These are phyloP conservation scores for Glonium stellatum DNA, from an alignment of 495 filamentous ascomycete genomes.

Conservation along the genomic window DNA sequence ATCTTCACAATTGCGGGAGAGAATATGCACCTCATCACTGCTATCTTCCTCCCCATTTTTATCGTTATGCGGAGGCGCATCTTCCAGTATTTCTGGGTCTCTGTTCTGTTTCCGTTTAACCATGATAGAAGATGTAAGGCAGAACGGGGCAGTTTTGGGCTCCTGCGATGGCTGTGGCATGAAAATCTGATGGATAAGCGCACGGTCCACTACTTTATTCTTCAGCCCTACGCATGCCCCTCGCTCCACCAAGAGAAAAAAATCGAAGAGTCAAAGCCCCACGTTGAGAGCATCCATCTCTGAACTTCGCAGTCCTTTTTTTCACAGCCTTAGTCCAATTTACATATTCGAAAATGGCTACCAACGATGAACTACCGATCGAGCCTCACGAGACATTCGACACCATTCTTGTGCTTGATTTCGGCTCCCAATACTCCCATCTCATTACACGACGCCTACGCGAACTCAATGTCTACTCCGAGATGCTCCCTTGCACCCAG, in stretches of 20 bases:
- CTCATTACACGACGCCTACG: conserved; percentile 71
- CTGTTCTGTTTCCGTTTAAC: conserved; percentile 25
- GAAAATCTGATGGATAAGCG: neutral
- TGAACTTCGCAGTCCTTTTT: neutral
- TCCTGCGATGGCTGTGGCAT: neutral
- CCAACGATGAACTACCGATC: conserved; percentile 34
- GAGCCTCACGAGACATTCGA: conserved; percentile 54
- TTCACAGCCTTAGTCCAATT: conserved; percentile 3
- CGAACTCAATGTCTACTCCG: conserved; percentile 76
- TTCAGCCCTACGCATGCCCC: conserved; percentile 1
- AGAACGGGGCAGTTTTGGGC: no score
- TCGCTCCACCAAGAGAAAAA: conserved; percentile 1
- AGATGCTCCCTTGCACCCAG: conserved; percentile 89
- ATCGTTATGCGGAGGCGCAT: conserved; percentile 14
- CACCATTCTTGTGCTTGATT: conserved; percentile 61
- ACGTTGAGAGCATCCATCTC: neutral
- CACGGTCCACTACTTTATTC: neutral
- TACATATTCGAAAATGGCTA: conserved; percentile 27
- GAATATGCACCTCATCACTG: conserved; percentile 18
- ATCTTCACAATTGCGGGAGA: neutral
- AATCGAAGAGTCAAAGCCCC: neutral
- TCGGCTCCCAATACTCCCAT: conserved; percentile 63
- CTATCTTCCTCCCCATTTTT: conserved; percentile 23
- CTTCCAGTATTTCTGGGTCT: conserved; percentile 20
- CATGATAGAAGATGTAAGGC: conserved; percentile 20